Percentiles rank a stretch among this genome's conserved stretches.
Evolutionary conservation across 2,329 filamentous ascomycete genomes (phyloP).

Genomic region (Aspergillus hortae): DNA sequence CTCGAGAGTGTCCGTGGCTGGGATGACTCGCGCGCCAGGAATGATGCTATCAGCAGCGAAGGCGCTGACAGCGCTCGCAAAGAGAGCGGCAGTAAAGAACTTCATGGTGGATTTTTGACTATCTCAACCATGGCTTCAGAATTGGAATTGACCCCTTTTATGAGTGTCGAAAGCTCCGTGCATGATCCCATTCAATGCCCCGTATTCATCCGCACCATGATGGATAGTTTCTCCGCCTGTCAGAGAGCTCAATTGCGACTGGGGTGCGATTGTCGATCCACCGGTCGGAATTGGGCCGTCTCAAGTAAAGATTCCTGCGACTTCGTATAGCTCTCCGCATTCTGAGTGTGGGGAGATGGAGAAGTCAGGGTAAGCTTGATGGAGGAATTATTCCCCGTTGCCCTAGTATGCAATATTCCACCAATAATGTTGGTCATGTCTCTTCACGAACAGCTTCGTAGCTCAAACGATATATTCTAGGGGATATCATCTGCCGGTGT

Average conservation of each 20-base stretch:
- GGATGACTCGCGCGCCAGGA: slow-evolving; percentile 23
- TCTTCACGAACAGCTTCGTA: too few relatives aligned
- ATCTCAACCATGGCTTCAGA: neutral
- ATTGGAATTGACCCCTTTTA: neutral
- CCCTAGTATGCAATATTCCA: slow-evolving; percentile 13
- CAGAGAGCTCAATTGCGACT: slow-evolving; percentile 7
- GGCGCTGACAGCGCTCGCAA: slow-evolving; percentile 15
- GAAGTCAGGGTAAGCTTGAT: slow-evolving; percentile 2
- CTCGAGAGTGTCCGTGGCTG: slow-evolving; percentile 16
- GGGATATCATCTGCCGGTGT: too few relatives aligned
- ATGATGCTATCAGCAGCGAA: slow-evolving; percentile 17
- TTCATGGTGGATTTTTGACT: slow-evolving; percentile 18
- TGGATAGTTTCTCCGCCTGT: slow-evolving; percentile 24
- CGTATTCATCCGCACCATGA: neutral
- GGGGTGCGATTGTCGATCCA: neutral
- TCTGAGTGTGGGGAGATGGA: slow-evolving; percentile 12
- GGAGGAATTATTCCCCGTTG: slow-evolving; percentile 5
- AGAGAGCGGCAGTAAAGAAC: slow-evolving; percentile 20
- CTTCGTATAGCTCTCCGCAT: slow-evolving; percentile 14
- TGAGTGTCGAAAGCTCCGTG: neutral
- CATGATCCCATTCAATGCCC: neutral
- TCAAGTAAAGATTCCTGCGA: neutral
- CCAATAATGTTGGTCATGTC: slow-evolving; percentile 10
- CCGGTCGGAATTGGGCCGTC: neutral
- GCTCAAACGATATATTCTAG: too few relatives aligned